Percentiles rank a stretch among this genome's conserved stretches.
Conservation (phyloP, 1,139 yeast genomes). For the Yamadazyma blattariae region DNA sequence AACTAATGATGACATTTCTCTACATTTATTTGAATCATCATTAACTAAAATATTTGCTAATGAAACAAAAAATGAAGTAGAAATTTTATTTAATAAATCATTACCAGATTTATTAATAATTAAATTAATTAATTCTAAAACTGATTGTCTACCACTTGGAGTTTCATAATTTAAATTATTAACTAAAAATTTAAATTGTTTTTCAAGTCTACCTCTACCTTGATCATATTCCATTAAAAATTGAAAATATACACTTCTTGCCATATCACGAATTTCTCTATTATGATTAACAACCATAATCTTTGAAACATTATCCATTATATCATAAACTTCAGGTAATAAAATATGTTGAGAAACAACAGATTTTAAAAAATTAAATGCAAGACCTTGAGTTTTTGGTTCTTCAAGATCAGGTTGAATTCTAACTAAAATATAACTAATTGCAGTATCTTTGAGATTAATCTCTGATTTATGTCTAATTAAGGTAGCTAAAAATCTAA, state of each 20-base stretch:
- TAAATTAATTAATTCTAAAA: conserved; percentile 78
- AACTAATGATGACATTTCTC: conserved; percentile 78
- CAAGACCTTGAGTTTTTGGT: conserved; percentile 84
- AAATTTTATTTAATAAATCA: conserved; percentile 58
- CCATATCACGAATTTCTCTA: conserved; percentile 77
- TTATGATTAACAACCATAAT: conserved; percentile 92
- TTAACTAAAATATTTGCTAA: conserved; percentile 73
- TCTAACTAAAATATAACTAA: conserved; percentile 73
- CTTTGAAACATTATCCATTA: conserved; percentile 76
- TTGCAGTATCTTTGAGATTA: conserved; percentile 64
- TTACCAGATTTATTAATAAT: conserved; percentile 66
- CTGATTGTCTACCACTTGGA: conserved; percentile 84
- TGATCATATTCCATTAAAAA: conserved; percentile 95
- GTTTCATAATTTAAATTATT: conserved; percentile 83
- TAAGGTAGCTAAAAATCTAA: conserved; percentile 71
- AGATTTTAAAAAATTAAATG: conserved; percentile 79
- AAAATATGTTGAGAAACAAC: conserved; percentile 68
- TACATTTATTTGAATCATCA: conserved; percentile 78
- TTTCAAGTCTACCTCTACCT: conserved; percentile 80
- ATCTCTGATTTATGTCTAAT: conserved; percentile 69
- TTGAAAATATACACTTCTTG: conserved; percentile 80
- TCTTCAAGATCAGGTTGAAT: conserved; percentile 88
- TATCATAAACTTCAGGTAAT: conserved; percentile 87
- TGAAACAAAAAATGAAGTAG: conserved; percentile 79
- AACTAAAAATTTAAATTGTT: conserved; percentile 80